A percentile compares a stretch with the other conserved stretches of the same genome.
Evolutionary conservation across 1,284 basidiomycete genomes (phyloP).

Genomic region (Fistulinella cinereoalba): DNA sequence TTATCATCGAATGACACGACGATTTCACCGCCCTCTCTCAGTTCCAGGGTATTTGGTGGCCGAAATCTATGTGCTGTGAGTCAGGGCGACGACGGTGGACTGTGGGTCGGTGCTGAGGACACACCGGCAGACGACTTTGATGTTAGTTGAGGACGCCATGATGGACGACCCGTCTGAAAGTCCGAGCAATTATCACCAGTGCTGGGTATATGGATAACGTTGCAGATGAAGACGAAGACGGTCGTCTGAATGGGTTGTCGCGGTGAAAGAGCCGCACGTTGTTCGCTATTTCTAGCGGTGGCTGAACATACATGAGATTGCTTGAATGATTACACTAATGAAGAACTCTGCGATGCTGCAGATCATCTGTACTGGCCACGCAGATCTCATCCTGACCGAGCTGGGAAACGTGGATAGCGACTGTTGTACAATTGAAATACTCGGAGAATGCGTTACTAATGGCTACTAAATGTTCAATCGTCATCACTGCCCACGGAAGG

Average conservation of each 20-base stretch:
- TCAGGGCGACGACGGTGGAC: slow-evolving; percentile 8
- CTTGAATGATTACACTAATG: neutral
- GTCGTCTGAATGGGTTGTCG: slow-evolving; percentile 16
- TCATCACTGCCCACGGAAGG: slow-evolving; percentile 43
- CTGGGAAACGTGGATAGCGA: no score
- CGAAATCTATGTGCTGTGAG: slow-evolving; percentile 68
- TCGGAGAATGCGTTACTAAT: no score
- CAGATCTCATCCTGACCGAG: no score
- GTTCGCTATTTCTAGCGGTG: slow-evolving; percentile 27
- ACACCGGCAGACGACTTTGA: slow-evolving; percentile 94
- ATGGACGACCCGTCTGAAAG: slow-evolving; percentile 28
- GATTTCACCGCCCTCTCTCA: slow-evolving; percentile 86
- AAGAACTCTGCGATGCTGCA: no score
- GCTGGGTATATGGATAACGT: slow-evolving; percentile 22
- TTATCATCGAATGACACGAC: slow-evolving; percentile 90
- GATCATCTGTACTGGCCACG: no score
- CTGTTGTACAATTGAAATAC: no score
- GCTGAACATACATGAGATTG: slow-evolving; percentile 29
- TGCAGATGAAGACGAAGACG: slow-evolving; percentile 12
- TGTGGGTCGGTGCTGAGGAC: slow-evolving; percentile 28
- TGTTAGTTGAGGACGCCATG: slow-evolving; percentile 79
- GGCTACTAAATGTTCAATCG: slow-evolving; percentile 30
- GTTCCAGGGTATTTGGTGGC: slow-evolving; percentile 90
- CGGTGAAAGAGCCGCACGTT: slow-evolving; percentile 22
- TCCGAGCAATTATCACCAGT: slow-evolving; percentile 9